These are phyloP conservation scores for Euphrasia confusa DNA, from an alignment of 257 asterid genomes.

Conservation along the genomic window DNA sequence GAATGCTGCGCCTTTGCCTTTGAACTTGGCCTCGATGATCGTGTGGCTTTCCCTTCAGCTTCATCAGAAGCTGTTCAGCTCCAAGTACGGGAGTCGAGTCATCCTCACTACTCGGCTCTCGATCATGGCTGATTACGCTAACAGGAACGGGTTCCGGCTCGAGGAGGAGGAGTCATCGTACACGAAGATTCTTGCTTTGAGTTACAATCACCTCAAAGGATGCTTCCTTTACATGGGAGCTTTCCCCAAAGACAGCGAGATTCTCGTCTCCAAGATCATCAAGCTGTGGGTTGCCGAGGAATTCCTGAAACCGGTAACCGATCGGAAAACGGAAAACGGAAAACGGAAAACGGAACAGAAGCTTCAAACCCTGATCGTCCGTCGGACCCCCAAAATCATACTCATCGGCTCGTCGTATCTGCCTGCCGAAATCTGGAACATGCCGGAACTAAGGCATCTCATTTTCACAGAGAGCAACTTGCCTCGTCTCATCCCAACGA, in stretches of 20 bases:
- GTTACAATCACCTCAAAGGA: conserved; percentile 33
- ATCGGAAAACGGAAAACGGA: too few species aligned
- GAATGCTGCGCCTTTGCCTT: conserved; percentile 6
- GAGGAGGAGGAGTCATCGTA: conserved; percentile 10
- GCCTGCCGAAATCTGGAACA: conserved; percentile 34
- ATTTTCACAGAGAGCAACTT: conserved; percentile 23
- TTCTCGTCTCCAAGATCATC: conserved; percentile 27
- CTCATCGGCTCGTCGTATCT: conserved; percentile 21
- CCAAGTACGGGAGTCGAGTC: conserved; percentile 29
- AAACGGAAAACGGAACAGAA: too few species aligned
- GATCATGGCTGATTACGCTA: conserved; percentile 10
- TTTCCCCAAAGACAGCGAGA: conserved; percentile 30
- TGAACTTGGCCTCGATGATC: conserved; percentile 5
- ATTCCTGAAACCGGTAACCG: conserved; percentile 3
- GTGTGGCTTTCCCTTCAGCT: conserved; percentile 7
- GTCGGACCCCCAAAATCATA: conserved; percentile 29
- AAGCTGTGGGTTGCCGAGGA: conserved; percentile 41
- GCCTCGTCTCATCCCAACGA: conserved; percentile 10
- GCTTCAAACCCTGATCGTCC: conserved; percentile 30
- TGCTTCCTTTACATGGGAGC: conserved; percentile 40
- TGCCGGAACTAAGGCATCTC: conserved; percentile 41
- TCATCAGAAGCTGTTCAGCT: conserved; percentile 16
- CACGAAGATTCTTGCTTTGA: conserved; percentile 24
- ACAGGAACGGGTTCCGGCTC: neutral
- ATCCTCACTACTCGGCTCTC: conserved; percentile 28